Evolutionary conservation across 192 early-diverging fungal species (phyloP).

Genomic region (Chytriomyces sp.): DNA sequence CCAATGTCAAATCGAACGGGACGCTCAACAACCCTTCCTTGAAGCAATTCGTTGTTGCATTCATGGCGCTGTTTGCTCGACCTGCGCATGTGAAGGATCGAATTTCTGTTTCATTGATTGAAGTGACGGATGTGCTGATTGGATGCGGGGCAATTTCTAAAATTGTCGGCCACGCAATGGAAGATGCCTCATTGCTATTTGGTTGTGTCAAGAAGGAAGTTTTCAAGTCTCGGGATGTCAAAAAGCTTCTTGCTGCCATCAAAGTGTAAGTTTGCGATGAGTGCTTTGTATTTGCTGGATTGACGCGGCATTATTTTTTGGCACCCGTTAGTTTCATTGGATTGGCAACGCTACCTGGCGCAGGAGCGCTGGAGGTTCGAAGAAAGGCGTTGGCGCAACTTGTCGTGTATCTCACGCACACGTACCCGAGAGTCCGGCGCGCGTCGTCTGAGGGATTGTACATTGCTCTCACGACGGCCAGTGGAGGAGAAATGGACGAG

Average conservation of each 20-base stretch:
- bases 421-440: conserved; percentile 78
- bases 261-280: conserved; percentile 59
- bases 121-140: conserved; percentile 70
- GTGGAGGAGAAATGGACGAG: conserved; percentile 50
- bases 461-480: conserved; percentile 59
- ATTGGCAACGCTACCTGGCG: conserved; percentile 44
- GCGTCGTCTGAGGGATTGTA: conserved; percentile 76
- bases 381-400: conserved; percentile 64
- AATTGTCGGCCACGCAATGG: conserved; percentile 9
- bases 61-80: conserved; percentile 8
- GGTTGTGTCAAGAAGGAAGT: conserved; percentile 53
- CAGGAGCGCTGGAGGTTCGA: conserved; percentile 27
- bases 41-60: conserved; percentile 22
- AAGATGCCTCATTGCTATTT: conserved; percentile 45
- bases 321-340: conserved; percentile 54
- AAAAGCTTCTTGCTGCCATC: conserved; percentile 67
- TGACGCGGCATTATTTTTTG: neutral
- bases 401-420: conserved; percentile 70
- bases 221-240: conserved; percentile 60
- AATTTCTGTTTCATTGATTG: conserved; percentile 70
- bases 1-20: conserved; percentile 25
- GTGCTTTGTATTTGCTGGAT: neutral
- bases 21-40: neutral
- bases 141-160: conserved; percentile 53
- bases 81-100: conserved; percentile 64